Percentiles rank a stretch among this genome's conserved stretches.
These are phyloP conservation scores for Aspergillus sp. DNA, from an alignment of 2,329 filamentous ascomycete genomes.

Conservation along the genomic window DNA sequence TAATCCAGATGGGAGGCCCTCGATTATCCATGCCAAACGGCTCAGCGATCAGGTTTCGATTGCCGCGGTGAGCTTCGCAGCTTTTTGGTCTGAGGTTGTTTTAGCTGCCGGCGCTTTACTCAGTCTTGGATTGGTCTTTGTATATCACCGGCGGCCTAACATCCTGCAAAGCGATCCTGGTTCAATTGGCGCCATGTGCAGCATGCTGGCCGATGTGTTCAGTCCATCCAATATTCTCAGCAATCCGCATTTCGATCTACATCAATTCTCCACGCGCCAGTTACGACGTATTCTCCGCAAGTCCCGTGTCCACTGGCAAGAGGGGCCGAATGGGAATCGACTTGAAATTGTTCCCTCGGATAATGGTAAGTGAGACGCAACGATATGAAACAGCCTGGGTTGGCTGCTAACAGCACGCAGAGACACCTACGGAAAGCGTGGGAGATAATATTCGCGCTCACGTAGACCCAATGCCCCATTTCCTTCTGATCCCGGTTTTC, in stretches of 20 bases:
- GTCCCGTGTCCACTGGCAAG: slow-evolving; percentile 22
- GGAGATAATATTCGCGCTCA: slow-evolving; percentile 16
- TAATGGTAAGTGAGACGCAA: slow-evolving; percentile 14
- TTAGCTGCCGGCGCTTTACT: slow-evolving; percentile 16
- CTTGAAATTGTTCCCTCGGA: slow-evolving; percentile 19
- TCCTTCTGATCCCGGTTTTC: slow-evolving; percentile 27
- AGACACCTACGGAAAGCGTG: slow-evolving; percentile 15
- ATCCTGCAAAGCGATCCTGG: slow-evolving; percentile 26
- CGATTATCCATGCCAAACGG: slow-evolving; percentile 14
- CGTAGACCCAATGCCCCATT: slow-evolving; percentile 26
- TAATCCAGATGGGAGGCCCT: slow-evolving; percentile 18
- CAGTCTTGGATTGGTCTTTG: slow-evolving; percentile 18
- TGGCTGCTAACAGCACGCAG: slow-evolving; percentile 6
- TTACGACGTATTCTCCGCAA: slow-evolving; percentile 22
- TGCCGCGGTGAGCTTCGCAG: slow-evolving; percentile 21
- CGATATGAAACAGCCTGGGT: neutral
- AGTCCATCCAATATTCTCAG: slow-evolving; percentile 21
- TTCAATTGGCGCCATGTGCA: slow-evolving; percentile 29
- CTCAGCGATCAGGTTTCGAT: slow-evolving; percentile 21
- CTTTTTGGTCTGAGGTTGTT: slow-evolving; percentile 22
- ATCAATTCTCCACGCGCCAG: slow-evolving; percentile 27
- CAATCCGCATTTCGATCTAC: slow-evolving; percentile 19
- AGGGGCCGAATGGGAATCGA: slow-evolving; percentile 17
- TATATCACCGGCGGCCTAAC: slow-evolving; percentile 21
- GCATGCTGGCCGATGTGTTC: slow-evolving; percentile 25